Base-by-base conservation (phyloP, 2,329 filamentous ascomycete genomes). In the Aspergillus sp. region DNA sequence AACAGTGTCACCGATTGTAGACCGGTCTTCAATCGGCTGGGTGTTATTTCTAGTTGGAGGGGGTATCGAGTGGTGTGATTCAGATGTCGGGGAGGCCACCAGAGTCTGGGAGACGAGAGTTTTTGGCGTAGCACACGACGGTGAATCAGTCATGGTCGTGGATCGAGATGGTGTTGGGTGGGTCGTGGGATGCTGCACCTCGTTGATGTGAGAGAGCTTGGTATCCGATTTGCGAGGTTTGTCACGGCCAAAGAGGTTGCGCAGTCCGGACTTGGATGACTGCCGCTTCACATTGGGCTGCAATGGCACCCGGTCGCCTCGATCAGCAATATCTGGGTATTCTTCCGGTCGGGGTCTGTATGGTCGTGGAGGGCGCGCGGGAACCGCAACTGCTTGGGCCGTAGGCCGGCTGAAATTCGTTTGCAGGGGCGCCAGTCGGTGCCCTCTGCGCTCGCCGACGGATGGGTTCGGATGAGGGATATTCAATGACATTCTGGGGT, bases 371-470 rank as follows among this genome's bases (percentile, higher is more conserved):
- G 40, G 40, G 40, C 16, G 40, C 4, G 59, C 49, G 46, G 52
- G 47, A 47, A 54, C 49, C 49, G 54, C 38, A 38, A 49, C 41
- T 25, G 62, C 48, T 21, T 48, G 53, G 29, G 63, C 59, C 6
- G 54, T 60, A 17, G 66, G 65, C 34, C 63, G 63, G 45, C 64
- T 69, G 56, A 73, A 66, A 48, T 72, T 70, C 46, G 72, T 74
- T 47, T 71, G 69, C 34, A 75, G 58, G 13, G 71, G 70, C 3
- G 67, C 57, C 10, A 74, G 58, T 43, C 49, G 67, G 49, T 68
- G 68, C 25, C 71, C 71, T 61, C 71, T 64, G 47, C 71, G 70
- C 57, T 71, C 65, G 45, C 69, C 67, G 49, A 71, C 64, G 29
- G 70, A 66, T 29, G 64, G 59, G 14, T 55, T 59, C 50, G 56